These are phyloP conservation scores for Monilinia fructigena DNA, from an alignment of 2,329 filamentous ascomycete genomes.

Conservation along the genomic window DNA sequence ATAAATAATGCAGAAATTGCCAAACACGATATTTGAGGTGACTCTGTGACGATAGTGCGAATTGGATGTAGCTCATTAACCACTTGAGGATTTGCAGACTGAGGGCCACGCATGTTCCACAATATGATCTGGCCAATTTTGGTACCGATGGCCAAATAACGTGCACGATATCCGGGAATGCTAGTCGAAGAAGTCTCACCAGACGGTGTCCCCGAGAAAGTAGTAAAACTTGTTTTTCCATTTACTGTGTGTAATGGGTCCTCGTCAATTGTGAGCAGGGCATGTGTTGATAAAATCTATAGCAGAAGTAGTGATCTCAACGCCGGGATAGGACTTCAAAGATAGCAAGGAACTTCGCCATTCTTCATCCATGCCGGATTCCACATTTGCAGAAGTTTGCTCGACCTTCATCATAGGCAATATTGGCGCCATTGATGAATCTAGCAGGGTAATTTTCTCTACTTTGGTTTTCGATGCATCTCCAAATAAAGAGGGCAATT, in stretches of 20 bases:
- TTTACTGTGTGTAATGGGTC: conserved; percentile 69
- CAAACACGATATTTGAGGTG: conserved; percentile 79
- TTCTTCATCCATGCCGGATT: conserved; percentile 52
- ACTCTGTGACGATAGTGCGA: conserved; percentile 85
- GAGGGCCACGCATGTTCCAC: conserved; percentile 77
- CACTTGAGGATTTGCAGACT: conserved; percentile 53
- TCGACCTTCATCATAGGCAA: conserved; percentile 29
- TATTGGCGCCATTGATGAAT: conserved; percentile 33
- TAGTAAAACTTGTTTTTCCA: conserved; percentile 42
- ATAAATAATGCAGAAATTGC: conserved; percentile 83
- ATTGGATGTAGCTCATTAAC: conserved; percentile 65
- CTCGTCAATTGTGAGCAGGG: conserved; percentile 70
- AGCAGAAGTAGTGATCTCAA: conserved; percentile 66
- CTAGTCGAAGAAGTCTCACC: conserved; percentile 47
- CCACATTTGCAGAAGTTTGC: conserved; percentile 17
- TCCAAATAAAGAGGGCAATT: conserved; percentile 40
- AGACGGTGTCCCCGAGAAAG: conserved; percentile 34
- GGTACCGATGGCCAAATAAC: conserved; percentile 80
- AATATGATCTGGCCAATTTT: conserved; percentile 72
- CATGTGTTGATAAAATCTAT: conserved; percentile 73
- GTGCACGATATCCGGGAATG: conserved; percentile 80
- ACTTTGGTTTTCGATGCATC: conserved; percentile 33
- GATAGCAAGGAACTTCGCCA: conserved; percentile 64
- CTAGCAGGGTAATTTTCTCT: conserved; percentile 32
- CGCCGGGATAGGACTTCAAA: conserved; percentile 57